Percentiles rank a stretch among this genome's conserved stretches.
Evolutionary conservation across 2,329 filamentous ascomycete species (phyloP).

Genomic region (Rosellinia necatrix): DNA sequence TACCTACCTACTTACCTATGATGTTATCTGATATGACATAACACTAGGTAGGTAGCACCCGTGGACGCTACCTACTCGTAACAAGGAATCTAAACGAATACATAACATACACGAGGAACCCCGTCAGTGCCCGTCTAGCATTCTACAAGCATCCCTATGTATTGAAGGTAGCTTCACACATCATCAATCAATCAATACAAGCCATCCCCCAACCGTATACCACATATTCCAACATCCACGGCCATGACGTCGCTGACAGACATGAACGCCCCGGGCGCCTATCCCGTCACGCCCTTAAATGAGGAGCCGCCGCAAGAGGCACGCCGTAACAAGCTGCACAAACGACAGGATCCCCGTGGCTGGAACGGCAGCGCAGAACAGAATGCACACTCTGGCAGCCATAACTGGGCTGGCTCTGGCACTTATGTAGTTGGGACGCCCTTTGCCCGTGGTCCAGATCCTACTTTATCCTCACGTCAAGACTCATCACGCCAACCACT

Average conservation of each 20-base stretch:
- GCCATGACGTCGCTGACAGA: slow-evolving; percentile 27
- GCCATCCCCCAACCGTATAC: neutral
- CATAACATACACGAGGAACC: no score
- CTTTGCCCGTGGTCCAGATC: neutral
- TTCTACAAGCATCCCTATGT: no score
- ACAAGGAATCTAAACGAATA: no score
- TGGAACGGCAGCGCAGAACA: slow-evolving; percentile 14
- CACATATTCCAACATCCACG: neutral
- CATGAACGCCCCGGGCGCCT: slow-evolving; percentile 29
- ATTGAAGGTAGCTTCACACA: neutral
- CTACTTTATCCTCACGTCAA: neutral
- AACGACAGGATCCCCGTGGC: slow-evolving; percentile 28
- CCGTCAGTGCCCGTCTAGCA: no score
- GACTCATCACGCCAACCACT: neutral
- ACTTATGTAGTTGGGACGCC: neutral
- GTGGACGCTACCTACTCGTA: no score
- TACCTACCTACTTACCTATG: no score
- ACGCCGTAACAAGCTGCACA: slow-evolving; percentile 19
- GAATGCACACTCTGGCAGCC: neutral
- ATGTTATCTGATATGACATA: slow-evolving; percentile 21
- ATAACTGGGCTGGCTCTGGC: neutral
- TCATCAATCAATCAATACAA: neutral
- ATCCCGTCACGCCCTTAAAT: slow-evolving; percentile 23
- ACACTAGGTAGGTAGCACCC: no score
- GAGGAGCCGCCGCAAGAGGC: slow-evolving; percentile 17